Conservation (phyloP, 441 rosid species). For the Croton setiger region DNA sequence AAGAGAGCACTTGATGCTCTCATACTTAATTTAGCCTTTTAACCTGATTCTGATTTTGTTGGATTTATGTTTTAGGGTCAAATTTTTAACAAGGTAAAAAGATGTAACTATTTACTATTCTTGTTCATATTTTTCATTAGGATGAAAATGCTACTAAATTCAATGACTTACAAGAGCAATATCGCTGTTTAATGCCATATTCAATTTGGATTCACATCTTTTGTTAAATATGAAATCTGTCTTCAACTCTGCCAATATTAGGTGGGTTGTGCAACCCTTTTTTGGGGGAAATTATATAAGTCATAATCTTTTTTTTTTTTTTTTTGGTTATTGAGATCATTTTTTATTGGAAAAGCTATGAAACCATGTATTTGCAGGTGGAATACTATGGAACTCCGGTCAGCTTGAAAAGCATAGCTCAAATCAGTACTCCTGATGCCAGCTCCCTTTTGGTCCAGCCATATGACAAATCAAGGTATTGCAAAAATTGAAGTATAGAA, state of each 20-base stretch:
- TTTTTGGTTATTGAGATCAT: background rate
- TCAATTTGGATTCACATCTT: background rate
- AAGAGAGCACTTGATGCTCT: background rate
- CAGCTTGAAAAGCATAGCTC: conserved; percentile 86
- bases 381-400: conserved; percentile 96
- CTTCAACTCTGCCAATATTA: background rate
- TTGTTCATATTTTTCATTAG: too few species aligned
- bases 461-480: conserved; percentile 88
- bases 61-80: background rate
- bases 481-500: background rate
- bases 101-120: background rate
- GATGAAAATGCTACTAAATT: background rate
- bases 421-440: conserved; percentile 85
- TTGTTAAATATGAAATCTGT: background rate
- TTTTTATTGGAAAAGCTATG: conserved; percentile 17
- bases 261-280: background rate
- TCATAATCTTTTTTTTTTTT: background rate
- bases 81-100: background rate
- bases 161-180: background rate
- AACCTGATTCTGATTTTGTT: background rate
- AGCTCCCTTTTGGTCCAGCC: conserved; percentile 88
- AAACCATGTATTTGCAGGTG: conserved; percentile 41
- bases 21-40: background rate
- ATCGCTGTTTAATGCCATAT: background rate
- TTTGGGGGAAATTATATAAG: background rate